Percentiles rank a stretch among this genome's conserved stretches.
These are phyloP conservation scores for Psophocarpus tetragonolobus DNA, from an alignment of 306 rosid species.

Conservation along the genomic window DNA sequence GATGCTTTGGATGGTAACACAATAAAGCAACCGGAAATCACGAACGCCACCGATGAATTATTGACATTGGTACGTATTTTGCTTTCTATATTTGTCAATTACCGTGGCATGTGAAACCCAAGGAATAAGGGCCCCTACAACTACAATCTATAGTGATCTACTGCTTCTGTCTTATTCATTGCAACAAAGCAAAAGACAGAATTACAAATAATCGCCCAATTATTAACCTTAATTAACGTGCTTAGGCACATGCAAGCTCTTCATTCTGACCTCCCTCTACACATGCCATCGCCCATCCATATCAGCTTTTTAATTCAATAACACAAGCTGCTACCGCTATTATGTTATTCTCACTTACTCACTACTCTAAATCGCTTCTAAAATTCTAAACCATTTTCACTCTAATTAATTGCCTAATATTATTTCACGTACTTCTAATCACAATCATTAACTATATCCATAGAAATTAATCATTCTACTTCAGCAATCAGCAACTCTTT, in stretches of 20 bases:
- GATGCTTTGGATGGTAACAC: neutral
- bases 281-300: neutral
- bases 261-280: neutral
- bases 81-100: neutral
- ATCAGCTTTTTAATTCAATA: too few relatives aligned
- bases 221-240: conserved; percentile 10
- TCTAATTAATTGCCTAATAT: too few relatives aligned
- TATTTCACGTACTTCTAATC: too few relatives aligned
- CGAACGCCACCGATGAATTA: conserved; percentile 19
- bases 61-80: neutral
- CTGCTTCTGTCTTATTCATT: conserved; percentile 26
- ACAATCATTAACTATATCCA: too few relatives aligned
- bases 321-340: too few relatives aligned
- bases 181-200: neutral
- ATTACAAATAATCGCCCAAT: neutral
- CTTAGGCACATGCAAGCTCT: neutral
- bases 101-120: conserved; percentile 17
- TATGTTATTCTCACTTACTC: neutral
- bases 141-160: conserved; percentile 2
- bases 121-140: neutral
- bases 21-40: conserved; percentile 32
- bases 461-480: too few relatives aligned
- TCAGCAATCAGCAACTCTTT: too few relatives aligned
- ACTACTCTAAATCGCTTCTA: neutral
- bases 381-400: neutral